Evolutionary conservation across 2,329 filamentous ascomycete species (phyloP), one percentile per base, ranked within the genome.

Genomic region (Verticillium klebahnii): DNA sequence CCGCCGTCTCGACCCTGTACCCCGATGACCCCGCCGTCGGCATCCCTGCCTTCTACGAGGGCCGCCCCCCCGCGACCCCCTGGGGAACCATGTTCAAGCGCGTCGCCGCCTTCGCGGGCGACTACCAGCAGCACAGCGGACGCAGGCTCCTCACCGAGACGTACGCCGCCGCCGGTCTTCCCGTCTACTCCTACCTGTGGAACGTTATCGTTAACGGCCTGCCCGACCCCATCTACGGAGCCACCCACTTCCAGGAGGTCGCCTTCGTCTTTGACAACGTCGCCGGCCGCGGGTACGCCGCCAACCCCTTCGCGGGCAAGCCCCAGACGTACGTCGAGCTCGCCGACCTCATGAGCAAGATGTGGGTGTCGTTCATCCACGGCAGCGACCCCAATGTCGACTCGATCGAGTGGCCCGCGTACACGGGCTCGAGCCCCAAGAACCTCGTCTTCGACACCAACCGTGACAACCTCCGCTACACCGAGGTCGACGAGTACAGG

Each of bases 131-230:
- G 74, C 83, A 85, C 62, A 81, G 80, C 3, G 80, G 81, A 29
- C 79, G 85, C 5, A 79, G 86, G 3, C 75, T 79, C 32, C 78
- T 82, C 2, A 82, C 80, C 62, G 74, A 85, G 67, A 75, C 75
- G 1, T 86, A 82, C 80, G 75, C 82, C 14, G 73, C 73, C 11
- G 71, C 76, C 34, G 73, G 75, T 15, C 67, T 84, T 2, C 75
- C 81, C 23, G 82, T 83, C 8, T 89, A 86, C 75, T 83, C 81
- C 59, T 83, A 82, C 71, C 73, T 77, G 40, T 82, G 81, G 65
- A 74, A 82, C 61, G 77, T 80, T 11, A 59, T 64, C 5, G 64
- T 65, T 58, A 63, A 64, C 58, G 65, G 65, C 25, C 37, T 65
- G 57, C 36, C 61, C 25, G 6, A 17, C 37, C 63, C 66, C 17